phyloP scores from a whole-genome alignment of 2,329 filamentous ascomycete genomes.

The Colletotrichum agaves region DNA sequence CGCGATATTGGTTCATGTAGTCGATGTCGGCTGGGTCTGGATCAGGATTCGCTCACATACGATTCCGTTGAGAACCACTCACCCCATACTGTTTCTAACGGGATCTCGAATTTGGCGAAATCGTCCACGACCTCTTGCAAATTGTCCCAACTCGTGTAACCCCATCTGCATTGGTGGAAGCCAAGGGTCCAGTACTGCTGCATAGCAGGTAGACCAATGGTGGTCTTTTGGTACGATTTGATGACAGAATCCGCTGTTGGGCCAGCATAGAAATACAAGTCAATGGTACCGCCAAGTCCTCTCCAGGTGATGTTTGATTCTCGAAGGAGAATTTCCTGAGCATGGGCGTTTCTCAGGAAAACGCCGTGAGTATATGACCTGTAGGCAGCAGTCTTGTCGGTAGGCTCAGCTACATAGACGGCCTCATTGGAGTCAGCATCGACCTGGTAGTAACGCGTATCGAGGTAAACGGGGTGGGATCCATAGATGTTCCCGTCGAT shows the following conservation, averaged over 20 bases:
- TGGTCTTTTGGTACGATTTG: slow-evolving; percentile 74
- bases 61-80: neutral
- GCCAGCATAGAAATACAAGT: slow-evolving; percentile 83
- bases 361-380: slow-evolving; percentile 79
- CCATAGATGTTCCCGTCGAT: slow-evolving; percentile 79
- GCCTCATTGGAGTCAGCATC: slow-evolving; percentile 57
- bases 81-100: slow-evolving; percentile 78
- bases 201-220: slow-evolving; percentile 78
- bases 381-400: slow-evolving; percentile 60
- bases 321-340: slow-evolving; percentile 76
- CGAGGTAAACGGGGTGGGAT: slow-evolving; percentile 80
- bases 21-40: slow-evolving; percentile 71
- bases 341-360: slow-evolving; percentile 80
- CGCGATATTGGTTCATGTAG: slow-evolving; percentile 71
- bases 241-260: slow-evolving; percentile 75
- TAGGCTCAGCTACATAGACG: slow-evolving; percentile 65
- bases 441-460: slow-evolving; percentile 78
- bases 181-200: slow-evolving; percentile 86
- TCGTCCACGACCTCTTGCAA: slow-evolving; percentile 74
- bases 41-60: slow-evolving; percentile 11
- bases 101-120: slow-evolving; percentile 72
- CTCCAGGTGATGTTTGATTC: slow-evolving; percentile 77
- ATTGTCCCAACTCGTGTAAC: slow-evolving; percentile 78
- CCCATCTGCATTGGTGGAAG: slow-evolving; percentile 87
- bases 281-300: slow-evolving; percentile 78